Percentiles rank a stretch among this genome's conserved stretches.
phyloP scores from a whole-genome alignment of 1,139 yeast genomes.

The Kodamaea arcana region DNA sequence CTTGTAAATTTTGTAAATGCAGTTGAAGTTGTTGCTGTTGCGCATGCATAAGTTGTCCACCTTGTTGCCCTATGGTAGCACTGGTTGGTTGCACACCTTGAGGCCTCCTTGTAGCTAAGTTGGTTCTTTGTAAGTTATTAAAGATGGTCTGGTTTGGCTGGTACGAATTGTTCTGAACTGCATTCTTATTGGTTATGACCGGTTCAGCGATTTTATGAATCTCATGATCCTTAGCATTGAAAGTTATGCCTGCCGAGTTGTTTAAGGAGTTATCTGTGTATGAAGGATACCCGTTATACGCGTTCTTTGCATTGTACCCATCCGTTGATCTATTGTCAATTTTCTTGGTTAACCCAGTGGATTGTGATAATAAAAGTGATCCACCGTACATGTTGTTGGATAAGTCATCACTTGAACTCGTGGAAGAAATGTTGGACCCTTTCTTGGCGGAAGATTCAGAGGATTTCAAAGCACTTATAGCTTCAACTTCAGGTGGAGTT shows the following conservation, averaged over 20 bases:
- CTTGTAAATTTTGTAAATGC: constrained; percentile 2
- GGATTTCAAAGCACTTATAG: not conserved
- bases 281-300: constrained; percentile 9
- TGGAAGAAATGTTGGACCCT: constrained; percentile 7
- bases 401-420: constrained; percentile 30
- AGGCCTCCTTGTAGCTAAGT: constrained; percentile 23
- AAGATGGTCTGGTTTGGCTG: constrained; percentile 46
- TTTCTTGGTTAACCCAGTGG: constrained; percentile 42
- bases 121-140: constrained; percentile 40
- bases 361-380: constrained; percentile 41
- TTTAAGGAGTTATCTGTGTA: constrained; percentile 11
- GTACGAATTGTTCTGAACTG: constrained; percentile 34
- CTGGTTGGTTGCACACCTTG: constrained; percentile 7
- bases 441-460: not conserved
- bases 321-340: constrained; percentile 22
- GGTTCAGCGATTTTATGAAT: constrained; percentile 29
- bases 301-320: constrained; percentile 5
- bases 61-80: constrained; percentile 3
- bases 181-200: constrained; percentile 32
- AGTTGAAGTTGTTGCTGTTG: constrained; percentile 9
- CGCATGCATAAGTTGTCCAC: constrained; percentile 2
- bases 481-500: not conserved
- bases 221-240: constrained; percentile 33
- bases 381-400: constrained; percentile 40
- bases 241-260: constrained; percentile 33